Percentiles rank a stretch among this genome's conserved stretches.
Conservation (phyloP, 2,329 filamentous ascomycete species). For the Teratosphaeria destructans region DNA sequence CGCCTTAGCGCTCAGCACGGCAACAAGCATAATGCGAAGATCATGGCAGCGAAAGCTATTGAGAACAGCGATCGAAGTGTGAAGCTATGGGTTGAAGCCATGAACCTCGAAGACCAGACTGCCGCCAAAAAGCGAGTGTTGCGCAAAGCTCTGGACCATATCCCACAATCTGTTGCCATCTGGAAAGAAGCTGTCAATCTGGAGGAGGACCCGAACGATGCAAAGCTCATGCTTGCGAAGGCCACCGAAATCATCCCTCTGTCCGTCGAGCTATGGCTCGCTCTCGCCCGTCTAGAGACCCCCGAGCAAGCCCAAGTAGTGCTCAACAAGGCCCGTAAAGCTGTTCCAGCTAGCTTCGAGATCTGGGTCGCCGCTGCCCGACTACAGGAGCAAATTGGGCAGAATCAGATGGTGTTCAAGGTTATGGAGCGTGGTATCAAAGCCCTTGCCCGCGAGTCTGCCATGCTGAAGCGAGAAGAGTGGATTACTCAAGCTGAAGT, state of each 20-base stretch:
- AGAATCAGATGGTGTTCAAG: slow-evolving; percentile 61
- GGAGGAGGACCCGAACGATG: slow-evolving; percentile 82
- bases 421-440: slow-evolving; percentile 93
- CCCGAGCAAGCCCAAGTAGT: slow-evolving; percentile 91
- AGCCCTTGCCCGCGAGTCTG: slow-evolving; percentile 76
- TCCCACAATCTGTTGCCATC: slow-evolving; percentile 88
- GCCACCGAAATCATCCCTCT: slow-evolving; percentile 91
- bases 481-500: slow-evolving; percentile 94
- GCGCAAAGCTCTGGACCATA: slow-evolving; percentile 79
- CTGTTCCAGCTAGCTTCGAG: slow-evolving; percentile 83
- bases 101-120: slow-evolving; percentile 75
- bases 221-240: slow-evolving; percentile 79
- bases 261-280: slow-evolving; percentile 91
- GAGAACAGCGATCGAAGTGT: slow-evolving; percentile 84
- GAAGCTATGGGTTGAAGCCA: slow-evolving; percentile 86
- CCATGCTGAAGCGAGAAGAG: slow-evolving; percentile 94
- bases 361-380: slow-evolving; percentile 94
- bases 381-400: slow-evolving; percentile 80
- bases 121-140: slow-evolving; percentile 88
- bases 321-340: slow-evolving; percentile 88
- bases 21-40: slow-evolving; percentile 83
- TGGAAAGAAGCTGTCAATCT: slow-evolving; percentile 97
- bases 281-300: slow-evolving; percentile 77
- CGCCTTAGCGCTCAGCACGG: slow-evolving; percentile 68
- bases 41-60: slow-evolving; percentile 89